These are phyloP conservation scores for Gamarada debralockiae DNA, from an alignment of 495 filamentous ascomycete genomes.

Conservation along the genomic window DNA sequence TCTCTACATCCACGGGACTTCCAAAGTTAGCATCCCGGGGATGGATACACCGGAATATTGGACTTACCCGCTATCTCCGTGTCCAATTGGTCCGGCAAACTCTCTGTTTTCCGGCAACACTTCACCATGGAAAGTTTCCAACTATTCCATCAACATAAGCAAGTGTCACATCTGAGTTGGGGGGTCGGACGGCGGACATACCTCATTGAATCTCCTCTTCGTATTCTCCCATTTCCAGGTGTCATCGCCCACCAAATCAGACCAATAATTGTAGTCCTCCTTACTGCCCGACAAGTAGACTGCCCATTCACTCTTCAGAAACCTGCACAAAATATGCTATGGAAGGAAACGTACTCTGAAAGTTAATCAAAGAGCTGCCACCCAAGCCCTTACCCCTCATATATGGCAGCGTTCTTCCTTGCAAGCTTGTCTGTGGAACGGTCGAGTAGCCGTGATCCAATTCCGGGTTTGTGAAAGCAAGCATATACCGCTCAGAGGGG, in stretches of 20 bases:
- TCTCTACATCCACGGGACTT: not conserved
- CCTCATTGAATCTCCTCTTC: not conserved
- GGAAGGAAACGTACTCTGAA: constrained; percentile 33
- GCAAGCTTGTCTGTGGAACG: constrained; percentile 44
- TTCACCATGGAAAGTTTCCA: constrained; percentile 49
- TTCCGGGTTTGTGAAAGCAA: constrained; percentile 25
- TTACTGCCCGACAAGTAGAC: too few species aligned
- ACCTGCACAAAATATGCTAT: too few species aligned
- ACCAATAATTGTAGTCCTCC: constrained; percentile 36
- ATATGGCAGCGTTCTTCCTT: not conserved
- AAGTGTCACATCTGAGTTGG: not conserved
- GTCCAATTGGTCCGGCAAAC: not conserved
- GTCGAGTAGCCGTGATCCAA: constrained; percentile 60
- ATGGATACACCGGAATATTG: too few species aligned
- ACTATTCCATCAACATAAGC: constrained; percentile 33
- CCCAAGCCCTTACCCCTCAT: constrained; percentile 47
- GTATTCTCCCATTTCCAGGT: constrained; percentile 35
- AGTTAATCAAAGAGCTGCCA: constrained; percentile 47
- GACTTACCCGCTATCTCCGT: not conserved
- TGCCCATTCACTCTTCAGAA: too few species aligned
- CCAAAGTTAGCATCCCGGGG: not conserved
- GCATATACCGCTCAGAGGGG: constrained; percentile 28
- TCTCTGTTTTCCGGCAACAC: not conserved
- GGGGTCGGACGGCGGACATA: not conserved
- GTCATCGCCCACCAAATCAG: constrained; percentile 24